Evolutionary conservation across 768 basidiomycete genomes (phyloP).

Genomic region (Rossbeevera mucosa): DNA sequence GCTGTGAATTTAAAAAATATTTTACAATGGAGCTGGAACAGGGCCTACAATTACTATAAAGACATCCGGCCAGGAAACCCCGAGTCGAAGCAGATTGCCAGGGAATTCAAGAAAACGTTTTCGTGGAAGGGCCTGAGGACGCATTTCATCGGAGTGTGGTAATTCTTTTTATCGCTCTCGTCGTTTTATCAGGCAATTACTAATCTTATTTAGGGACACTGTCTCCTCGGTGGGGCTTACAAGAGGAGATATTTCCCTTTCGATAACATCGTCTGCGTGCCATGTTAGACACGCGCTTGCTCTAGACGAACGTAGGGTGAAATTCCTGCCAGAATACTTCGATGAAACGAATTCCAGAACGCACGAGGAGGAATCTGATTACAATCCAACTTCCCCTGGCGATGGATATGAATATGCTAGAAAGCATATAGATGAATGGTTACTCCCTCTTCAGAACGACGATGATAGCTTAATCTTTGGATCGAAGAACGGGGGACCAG

Average conservation of each 20-base stretch:
- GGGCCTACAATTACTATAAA: not conserved
- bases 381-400: not conserved
- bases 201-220: not conserved
- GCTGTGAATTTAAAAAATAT: not conserved
- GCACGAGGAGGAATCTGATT: not conserved
- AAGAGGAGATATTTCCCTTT: not conserved
- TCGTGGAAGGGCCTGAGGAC: not conserved
- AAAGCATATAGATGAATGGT: rapidly evolving
- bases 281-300: not conserved
- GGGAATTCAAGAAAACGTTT: not conserved
- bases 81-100: not conserved
- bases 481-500: not conserved
- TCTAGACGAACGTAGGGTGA: not conserved
- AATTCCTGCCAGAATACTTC: not conserved
- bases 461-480: not conserved
- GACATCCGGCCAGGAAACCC: not conserved
- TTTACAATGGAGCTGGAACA: not conserved
- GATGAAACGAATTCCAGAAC: not conserved
- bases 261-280: not conserved
- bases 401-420: not conserved
- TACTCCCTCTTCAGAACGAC: not conserved
- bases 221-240: not conserved
- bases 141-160: not conserved
- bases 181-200: not conserved
- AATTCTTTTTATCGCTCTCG: not conserved